Percentiles rank a stretch among this genome's conserved stretches.
Evolutionary conservation across 257 asterid species (phyloP).

Genomic region (Fraxinus anomala): DNA sequence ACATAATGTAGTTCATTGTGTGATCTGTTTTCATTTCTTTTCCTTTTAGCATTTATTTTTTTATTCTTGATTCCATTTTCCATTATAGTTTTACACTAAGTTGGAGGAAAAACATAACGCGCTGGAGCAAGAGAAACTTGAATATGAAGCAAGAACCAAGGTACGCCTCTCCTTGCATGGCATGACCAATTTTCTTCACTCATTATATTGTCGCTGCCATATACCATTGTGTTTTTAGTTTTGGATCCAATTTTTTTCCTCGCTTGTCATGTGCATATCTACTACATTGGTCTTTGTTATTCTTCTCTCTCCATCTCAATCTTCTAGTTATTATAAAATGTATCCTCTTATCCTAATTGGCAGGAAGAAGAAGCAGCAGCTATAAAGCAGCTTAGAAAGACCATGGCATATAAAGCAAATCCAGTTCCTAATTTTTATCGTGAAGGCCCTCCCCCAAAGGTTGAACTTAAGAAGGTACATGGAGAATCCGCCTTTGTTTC

Average conservation of each 20-base stretch:
- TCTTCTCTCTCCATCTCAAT: background rate
- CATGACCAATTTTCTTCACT: background rate
- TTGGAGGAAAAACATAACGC: constrained; percentile 86
- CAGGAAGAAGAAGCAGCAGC: constrained; percentile 85
- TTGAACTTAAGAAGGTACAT: constrained; percentile 77
- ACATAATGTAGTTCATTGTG: constrained; percentile 2
- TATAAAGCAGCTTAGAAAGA: constrained; percentile 77
- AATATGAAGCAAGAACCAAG: constrained; percentile 70
- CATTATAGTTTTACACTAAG: constrained; percentile 62
- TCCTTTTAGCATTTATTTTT: constrained; percentile 5
- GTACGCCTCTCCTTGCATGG: constrained; percentile 31
- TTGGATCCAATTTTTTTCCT: background rate
- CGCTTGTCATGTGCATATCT: background rate
- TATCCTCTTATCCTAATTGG: constrained; percentile 27
- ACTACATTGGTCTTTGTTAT: background rate
- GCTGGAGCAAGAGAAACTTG: constrained; percentile 74
- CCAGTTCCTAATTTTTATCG: constrained; percentile 85
- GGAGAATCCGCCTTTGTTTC: background rate
- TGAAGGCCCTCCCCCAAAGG: constrained; percentile 86
- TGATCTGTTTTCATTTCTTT: background rate
- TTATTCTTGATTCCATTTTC: background rate
- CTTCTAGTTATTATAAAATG: background rate
- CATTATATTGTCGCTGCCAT: background rate
- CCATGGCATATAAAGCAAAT: constrained; percentile 76
- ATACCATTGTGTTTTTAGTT: background rate